Conservation (phyloP, 2,329 filamentous ascomycete species). For the Penicillium sp. region DNA sequence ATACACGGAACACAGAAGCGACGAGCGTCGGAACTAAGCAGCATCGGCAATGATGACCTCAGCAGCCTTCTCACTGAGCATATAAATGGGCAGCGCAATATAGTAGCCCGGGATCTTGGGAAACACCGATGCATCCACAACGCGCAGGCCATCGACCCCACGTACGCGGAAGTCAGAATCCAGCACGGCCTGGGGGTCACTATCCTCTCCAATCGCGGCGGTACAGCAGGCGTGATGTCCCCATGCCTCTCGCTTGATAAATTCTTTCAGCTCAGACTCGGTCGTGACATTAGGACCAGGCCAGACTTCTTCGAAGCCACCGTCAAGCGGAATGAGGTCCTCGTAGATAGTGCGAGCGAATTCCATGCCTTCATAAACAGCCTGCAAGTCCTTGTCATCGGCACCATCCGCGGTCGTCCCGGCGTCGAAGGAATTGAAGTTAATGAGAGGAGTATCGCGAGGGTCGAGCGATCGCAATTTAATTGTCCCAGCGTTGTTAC, state of each 20-base stretch:
- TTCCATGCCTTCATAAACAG: constrained; percentile 57
- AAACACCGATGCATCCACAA: constrained; percentile 61
- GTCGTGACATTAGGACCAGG: constrained; percentile 44
- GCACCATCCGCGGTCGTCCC: constrained; percentile 38
- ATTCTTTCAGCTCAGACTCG: constrained; percentile 48
- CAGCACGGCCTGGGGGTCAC: constrained; percentile 54
- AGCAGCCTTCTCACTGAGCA: constrained; percentile 61
- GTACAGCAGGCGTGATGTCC: constrained; percentile 59
- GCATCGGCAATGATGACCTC: constrained; percentile 36
- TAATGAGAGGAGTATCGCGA: constrained; percentile 61
- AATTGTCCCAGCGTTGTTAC: constrained; percentile 63
- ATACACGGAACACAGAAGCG: too few species aligned
- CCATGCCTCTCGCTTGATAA: constrained; percentile 52
- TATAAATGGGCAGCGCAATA: constrained; percentile 53
- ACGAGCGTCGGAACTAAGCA: neutral
- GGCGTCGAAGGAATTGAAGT: constrained; percentile 56
- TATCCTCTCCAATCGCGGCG: constrained; percentile 53
- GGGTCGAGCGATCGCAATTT: constrained; percentile 60
- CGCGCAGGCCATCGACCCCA: constrained; percentile 55
- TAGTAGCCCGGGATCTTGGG: constrained; percentile 57
- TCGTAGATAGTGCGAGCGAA: constrained; percentile 51
- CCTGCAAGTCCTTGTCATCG: constrained; percentile 52
- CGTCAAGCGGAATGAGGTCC: constrained; percentile 42
- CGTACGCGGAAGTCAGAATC: constrained; percentile 57
- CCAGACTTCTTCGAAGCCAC: constrained; percentile 45